Evolutionary conservation across 2,329 filamentous ascomycete genomes (phyloP), one percentile per base, ranked within the genome.

Genomic region (Phyllosticta paracitricarpa): DNA sequence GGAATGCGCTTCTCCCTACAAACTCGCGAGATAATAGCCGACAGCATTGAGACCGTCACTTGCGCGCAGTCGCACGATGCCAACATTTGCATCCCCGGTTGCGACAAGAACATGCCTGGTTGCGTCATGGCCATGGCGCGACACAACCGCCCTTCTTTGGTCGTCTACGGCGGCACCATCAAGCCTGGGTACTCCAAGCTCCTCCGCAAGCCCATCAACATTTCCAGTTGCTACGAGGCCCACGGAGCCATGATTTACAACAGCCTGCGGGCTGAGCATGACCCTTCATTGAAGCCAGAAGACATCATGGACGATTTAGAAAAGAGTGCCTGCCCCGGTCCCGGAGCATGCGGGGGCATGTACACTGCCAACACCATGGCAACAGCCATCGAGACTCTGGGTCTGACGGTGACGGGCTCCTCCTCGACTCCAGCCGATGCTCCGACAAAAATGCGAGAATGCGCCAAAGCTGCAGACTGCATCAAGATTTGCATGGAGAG

Each of bases 31-130:
- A 86, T 97, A 66, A 97, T 97, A 66, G 92, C 92, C 65, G 92
- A 97, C 76, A 92, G 87, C 67, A 91, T 97, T 69, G 93, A 97
- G 77, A 92, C 89, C 1, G 89, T 96, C 51, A 97, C 91, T 1
- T 93, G 88, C 72, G 93, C 89, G 4, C 92, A 97, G 72, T 88
- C 89, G 67, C 91, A 97, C 74, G 93, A 97, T 72, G 93, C 91
- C 62, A 95, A 92, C 73, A 92, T 97, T 72, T 86, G 89, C 30
- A 93, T 97, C 67, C 91, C 93, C 0, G 92, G 92, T 10, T 97
- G 92, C 73, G 92, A 97, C 78, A 97, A 97, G 83, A 97, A 97
- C 74, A 97, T 97, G 93, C 92, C 92, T 0, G 92, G 92, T 65
- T 88, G 89, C 17, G 81, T 94, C 65, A 96, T 96, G 87, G 91